phyloP scores from a whole-genome alignment of 2,329 filamentous ascomycete genomes.

The Colletotrichum higginsianum region DNA sequence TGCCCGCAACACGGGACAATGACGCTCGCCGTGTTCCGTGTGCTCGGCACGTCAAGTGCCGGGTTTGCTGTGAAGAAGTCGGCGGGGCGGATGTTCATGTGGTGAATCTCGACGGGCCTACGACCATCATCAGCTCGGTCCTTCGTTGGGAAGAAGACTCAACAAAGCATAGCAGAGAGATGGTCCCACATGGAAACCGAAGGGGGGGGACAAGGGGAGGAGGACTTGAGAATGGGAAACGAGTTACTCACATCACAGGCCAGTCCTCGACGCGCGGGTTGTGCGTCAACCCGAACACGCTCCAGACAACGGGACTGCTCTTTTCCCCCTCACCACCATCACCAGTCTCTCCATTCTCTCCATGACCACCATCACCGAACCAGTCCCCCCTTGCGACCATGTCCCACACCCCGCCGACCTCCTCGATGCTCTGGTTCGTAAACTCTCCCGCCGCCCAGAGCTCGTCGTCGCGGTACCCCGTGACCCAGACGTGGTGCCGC shows the following conservation, averaged over 20 bases:
- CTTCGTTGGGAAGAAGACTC: no score
- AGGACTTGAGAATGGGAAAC: neutral
- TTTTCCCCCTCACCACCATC: slow-evolving; percentile 39
- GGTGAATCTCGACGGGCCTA: slow-evolving; percentile 65
- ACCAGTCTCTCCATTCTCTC: slow-evolving; percentile 12
- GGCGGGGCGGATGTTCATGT: slow-evolving; percentile 60
- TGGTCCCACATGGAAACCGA: no score
- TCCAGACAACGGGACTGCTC: slow-evolving; percentile 60
- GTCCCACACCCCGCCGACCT: slow-evolving; percentile 60
- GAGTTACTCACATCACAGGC: slow-evolving; percentile 64
- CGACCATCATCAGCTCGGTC: no score
- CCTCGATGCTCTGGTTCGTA: slow-evolving; percentile 64
- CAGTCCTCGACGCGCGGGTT: slow-evolving; percentile 65
- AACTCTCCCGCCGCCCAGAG: slow-evolving; percentile 66
- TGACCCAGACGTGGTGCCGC: slow-evolving; percentile 64
- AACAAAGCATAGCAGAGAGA: no score
- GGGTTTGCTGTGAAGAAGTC: slow-evolving; percentile 65
- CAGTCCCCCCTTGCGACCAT: slow-evolving; percentile 64
- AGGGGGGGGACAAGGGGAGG: neutral
- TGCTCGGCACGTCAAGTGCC: slow-evolving; percentile 60
- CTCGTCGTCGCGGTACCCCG: slow-evolving; percentile 64
- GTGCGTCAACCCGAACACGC: slow-evolving; percentile 64
- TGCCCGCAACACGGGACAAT: slow-evolving; percentile 54
- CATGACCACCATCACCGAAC: slow-evolving; percentile 51
- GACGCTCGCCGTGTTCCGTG: slow-evolving; percentile 58